phyloP scores from a whole-genome alignment of 768 basidiomycete species.

The Mycena filopes region DNA sequence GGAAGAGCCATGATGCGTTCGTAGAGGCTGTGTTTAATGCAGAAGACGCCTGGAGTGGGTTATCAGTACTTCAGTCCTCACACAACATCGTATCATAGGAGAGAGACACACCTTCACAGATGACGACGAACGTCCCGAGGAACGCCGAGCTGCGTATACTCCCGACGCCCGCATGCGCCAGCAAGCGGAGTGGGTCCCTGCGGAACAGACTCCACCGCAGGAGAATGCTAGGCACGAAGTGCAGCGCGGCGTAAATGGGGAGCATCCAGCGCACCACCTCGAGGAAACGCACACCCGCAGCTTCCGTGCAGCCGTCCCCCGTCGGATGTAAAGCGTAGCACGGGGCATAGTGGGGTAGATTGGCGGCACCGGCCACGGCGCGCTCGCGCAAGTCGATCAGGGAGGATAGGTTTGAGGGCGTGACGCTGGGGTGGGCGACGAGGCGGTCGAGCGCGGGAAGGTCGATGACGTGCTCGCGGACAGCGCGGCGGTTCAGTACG shows the following conservation, averaged over 20 bases:
- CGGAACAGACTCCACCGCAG: slow-evolving; percentile 79
- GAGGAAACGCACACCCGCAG: slow-evolving; percentile 75
- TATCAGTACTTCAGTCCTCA: not conserved
- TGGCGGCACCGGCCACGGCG: slow-evolving; percentile 48
- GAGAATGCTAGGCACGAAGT: slow-evolving; percentile 86
- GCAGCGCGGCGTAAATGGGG: slow-evolving; percentile 88
- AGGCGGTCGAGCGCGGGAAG: slow-evolving; percentile 65
- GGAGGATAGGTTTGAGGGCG: slow-evolving; percentile 58
- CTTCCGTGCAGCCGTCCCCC: slow-evolving; percentile 66
- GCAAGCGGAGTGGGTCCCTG: slow-evolving; percentile 71
- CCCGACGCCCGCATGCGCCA: slow-evolving; percentile 73
- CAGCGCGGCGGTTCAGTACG: slow-evolving; percentile 68
- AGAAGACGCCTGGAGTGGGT: slow-evolving; percentile 63
- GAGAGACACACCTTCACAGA: slow-evolving; percentile 77
- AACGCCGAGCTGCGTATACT: slow-evolving; percentile 89
- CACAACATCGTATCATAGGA: not conserved
- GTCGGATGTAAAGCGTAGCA: slow-evolving; percentile 86
- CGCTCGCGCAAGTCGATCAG: slow-evolving; percentile 55
- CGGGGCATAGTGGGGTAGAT: slow-evolving; percentile 65
- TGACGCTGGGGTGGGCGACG: slow-evolving; percentile 60
- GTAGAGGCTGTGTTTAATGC: slow-evolving; percentile 73
- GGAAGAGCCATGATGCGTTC: slow-evolving; percentile 51
- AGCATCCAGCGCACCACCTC: slow-evolving; percentile 87
- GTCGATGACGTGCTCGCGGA: slow-evolving; percentile 67
- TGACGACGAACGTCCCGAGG: slow-evolving; percentile 81